phyloP scores from a whole-genome alignment of 2,329 filamentous ascomycete species.

The Curvularia sp. region DNA sequence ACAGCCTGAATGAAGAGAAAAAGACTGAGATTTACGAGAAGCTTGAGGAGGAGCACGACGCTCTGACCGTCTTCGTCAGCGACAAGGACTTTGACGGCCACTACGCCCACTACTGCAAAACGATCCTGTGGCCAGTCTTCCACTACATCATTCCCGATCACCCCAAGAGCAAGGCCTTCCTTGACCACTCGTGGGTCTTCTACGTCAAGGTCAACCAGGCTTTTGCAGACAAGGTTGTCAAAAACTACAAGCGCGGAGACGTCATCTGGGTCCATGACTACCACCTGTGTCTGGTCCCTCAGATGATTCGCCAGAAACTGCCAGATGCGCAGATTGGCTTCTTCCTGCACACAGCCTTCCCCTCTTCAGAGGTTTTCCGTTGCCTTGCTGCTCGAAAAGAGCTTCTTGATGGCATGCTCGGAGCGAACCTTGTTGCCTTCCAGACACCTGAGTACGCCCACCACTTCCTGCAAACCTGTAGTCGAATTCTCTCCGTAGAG shows the following conservation, averaged over 20 bases:
- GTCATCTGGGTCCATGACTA: conserved; percentile 97
- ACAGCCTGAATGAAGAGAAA: conserved; percentile 77
- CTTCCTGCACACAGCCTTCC: conserved; percentile 94
- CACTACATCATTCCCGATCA: conserved; percentile 98
- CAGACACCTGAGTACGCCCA: conserved; percentile 92
- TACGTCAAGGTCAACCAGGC: conserved; percentile 92
- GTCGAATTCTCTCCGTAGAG: conserved; percentile 86
- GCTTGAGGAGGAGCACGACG: conserved; percentile 81
- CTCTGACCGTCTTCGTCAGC: conserved; percentile 81
- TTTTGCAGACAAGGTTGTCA: conserved; percentile 88
- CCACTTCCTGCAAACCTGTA: conserved; percentile 96
- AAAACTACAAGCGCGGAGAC: conserved; percentile 92
- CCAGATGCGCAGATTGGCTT: conserved; percentile 96
- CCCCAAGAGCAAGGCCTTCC: conserved; percentile 96
- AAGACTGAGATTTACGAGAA: conserved; percentile 84
- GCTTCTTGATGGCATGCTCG: conserved; percentile 89
- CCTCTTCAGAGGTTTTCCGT: conserved; percentile 93
- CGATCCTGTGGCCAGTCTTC: conserved; percentile 96
- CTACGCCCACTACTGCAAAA: conserved; percentile 96
- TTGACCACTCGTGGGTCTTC: conserved; percentile 95
- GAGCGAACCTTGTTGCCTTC: conserved; percentile 90
- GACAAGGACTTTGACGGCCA: conserved; percentile 95
- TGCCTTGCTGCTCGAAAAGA: conserved; percentile 87
- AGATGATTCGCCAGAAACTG: conserved; percentile 86
- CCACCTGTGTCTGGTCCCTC: conserved; percentile 85